phyloP scores from a whole-genome alignment of 164 flowering plant species.

The Umbellularia californica region DNA sequence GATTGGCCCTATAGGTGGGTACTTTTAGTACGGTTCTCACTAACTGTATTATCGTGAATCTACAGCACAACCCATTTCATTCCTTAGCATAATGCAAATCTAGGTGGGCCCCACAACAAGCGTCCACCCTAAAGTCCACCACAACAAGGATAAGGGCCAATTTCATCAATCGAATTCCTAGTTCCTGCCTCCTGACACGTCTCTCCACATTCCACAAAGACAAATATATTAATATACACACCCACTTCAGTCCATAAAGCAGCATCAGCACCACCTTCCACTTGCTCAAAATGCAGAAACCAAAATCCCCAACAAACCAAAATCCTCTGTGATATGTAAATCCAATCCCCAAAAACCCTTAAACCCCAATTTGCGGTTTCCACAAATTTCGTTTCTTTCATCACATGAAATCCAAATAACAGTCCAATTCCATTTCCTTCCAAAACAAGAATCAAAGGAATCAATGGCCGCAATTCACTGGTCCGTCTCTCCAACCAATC shows the following conservation, averaged over 20 bases:
- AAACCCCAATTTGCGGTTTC: background rate
- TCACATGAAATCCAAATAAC: background rate
- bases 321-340: background rate
- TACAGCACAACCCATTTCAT: too few relatives aligned
- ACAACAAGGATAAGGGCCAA: background rate
- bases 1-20: too few relatives aligned
- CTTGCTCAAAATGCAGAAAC: background rate
- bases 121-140: background rate
- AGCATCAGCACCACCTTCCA: background rate
- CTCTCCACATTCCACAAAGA: background rate
- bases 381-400: background rate
- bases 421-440: background rate
- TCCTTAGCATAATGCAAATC: background rate
- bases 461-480: slow-evolving; percentile 6
- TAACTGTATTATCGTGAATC: too few relatives aligned
- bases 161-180: background rate
- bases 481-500: background rate
- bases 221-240: background rate
- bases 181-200: background rate
- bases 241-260: background rate
- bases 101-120: background rate
- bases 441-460: background rate
- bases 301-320: background rate
- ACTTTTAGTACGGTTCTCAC: too few relatives aligned
- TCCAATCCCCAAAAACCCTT: background rate